Base-by-base conservation (phyloP, 495 filamentous ascomycete species). In the Xylaria castorea region DNA sequence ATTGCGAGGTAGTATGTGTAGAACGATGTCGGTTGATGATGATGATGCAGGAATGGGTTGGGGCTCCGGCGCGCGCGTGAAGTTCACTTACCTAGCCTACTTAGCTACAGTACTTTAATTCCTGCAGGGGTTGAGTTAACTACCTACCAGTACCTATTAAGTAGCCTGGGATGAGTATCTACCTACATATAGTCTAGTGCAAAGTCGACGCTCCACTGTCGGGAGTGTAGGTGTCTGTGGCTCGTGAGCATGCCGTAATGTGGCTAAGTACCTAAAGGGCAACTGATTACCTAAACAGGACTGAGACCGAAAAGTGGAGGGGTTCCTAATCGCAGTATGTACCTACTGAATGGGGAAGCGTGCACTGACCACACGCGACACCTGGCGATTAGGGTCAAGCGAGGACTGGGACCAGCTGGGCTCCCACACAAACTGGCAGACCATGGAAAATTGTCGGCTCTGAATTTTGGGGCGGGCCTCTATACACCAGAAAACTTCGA, bases 391-490 rank as follows among this genome's bases (percentile, higher is more conserved):
- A 80, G 78, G 78, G 78, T 80, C 78, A 78, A 77, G 69, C 58
- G 64, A 70, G 70, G 62, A 61, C 66, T 55, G 68, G 70, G 67
- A 71, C 71, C 48, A 77, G 69, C 69, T 71, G 71, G n/a, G 71
- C 64, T 72, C 78, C 74, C 78, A 75, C 78, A 80, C 78, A 80
- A 79, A 68, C 76, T 74, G 62, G 66, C 62, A 57, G 65, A 70
- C 50, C 58, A 76, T 36, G 78, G 78, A 79, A 79, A 80, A 80
- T 80, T 80, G 71, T 77, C 74, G 75, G 78, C 72, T 74, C 67
- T 68, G 53, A 78, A 75, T 80, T 78, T 78, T 58, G 74, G 68
- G 42, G 65, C 65, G 50, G 7, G 27, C 9, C 71, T 48, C 18
- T 12, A 71, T 40, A 67, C 50, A 66, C 75, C 70, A 78, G 78